These are phyloP conservation scores for Scenedesmus sp. DNA, from an alignment of 163 green algal genomes.

Conservation along the genomic window DNA sequence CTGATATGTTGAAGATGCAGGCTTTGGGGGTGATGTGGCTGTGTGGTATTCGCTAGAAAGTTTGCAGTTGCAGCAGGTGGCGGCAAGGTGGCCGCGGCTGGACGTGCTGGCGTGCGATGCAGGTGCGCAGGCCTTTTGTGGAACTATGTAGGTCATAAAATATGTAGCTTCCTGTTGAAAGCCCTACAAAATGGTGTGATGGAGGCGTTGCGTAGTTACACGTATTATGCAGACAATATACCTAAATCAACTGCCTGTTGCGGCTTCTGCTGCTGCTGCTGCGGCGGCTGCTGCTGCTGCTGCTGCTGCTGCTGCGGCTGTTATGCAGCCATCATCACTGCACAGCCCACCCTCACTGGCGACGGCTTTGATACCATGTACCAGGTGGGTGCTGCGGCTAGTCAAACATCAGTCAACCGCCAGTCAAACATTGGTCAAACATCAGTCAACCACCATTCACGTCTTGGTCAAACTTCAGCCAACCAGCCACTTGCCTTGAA, in stretches of 20 bases:
- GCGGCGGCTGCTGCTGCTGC: neutral
- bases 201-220: neutral
- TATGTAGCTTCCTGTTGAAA: neutral
- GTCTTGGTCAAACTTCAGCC: too few species aligned
- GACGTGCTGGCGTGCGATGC: slow-evolving; percentile 10
- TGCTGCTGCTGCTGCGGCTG: slow-evolving; percentile 19
- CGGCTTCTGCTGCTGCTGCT: neutral
- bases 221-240: neutral
- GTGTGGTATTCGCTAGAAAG: too few species aligned
- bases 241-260: neutral
- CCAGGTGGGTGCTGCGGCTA: neutral
- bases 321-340: slow-evolving; percentile 1
- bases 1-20: too few species aligned
- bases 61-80: neutral
- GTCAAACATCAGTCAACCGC: neutral
- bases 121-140: neutral
- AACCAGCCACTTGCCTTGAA: too few species aligned
- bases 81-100: neutral
- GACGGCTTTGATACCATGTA: slow-evolving; percentile 46
- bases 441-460: too few species aligned
- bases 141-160: neutral
- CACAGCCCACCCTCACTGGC: neutral
- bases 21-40: too few species aligned
- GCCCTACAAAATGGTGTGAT: neutral
- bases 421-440: neutral